Percentiles rank a stretch among this genome's conserved stretches.
phyloP scores from a whole-genome alignment of 139 green algal genomes.

The Chlorella vulgaris region DNA sequence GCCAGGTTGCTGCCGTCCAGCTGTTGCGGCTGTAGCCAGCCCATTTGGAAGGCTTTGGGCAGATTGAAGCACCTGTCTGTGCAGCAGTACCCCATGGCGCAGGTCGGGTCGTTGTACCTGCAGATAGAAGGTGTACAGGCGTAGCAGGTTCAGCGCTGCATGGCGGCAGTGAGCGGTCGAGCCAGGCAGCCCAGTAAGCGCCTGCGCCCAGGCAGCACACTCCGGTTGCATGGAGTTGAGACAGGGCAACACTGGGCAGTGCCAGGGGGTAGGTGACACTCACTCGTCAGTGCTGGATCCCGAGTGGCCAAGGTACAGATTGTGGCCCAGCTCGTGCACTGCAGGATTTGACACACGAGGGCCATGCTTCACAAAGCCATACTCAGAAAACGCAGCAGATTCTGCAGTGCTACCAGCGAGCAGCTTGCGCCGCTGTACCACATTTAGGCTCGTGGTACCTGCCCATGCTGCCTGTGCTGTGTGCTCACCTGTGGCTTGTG shows the following conservation, averaged over 20 bases:
- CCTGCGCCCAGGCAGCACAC: not conserved
- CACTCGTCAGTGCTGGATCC: not conserved
- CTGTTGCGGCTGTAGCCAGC: slow-evolving; percentile 10
- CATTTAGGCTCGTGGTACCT: too few relatives aligned
- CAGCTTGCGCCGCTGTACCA: too few relatives aligned
- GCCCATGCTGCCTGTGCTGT: not conserved
- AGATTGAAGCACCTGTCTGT: slow-evolving; percentile 34
- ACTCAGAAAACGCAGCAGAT: too few relatives aligned
- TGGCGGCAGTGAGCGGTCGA: not conserved
- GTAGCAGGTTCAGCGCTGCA: not conserved
- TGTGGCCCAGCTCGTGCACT: slow-evolving; percentile 24
- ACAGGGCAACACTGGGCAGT: not conserved
- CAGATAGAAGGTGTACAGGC: not conserved
- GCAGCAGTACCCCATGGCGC: slow-evolving; percentile 44
- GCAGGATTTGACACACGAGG: too few relatives aligned
- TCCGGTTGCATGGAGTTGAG: not conserved
- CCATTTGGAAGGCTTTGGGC: slow-evolving; percentile 44
- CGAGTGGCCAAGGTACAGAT: slow-evolving; percentile 4
- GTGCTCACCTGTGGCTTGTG: not conserved
- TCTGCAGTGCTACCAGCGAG: too few relatives aligned
- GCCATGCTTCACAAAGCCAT: too few relatives aligned
- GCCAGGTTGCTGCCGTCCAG: not conserved
- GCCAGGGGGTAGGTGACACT: not conserved
- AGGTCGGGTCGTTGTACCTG: slow-evolving; percentile 33
- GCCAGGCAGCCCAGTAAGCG: not conserved